These are phyloP conservation scores for Hortiboletus flavorubellus DNA, from an alignment of 768 basidiomycete genomes.

Conservation along the genomic window DNA sequence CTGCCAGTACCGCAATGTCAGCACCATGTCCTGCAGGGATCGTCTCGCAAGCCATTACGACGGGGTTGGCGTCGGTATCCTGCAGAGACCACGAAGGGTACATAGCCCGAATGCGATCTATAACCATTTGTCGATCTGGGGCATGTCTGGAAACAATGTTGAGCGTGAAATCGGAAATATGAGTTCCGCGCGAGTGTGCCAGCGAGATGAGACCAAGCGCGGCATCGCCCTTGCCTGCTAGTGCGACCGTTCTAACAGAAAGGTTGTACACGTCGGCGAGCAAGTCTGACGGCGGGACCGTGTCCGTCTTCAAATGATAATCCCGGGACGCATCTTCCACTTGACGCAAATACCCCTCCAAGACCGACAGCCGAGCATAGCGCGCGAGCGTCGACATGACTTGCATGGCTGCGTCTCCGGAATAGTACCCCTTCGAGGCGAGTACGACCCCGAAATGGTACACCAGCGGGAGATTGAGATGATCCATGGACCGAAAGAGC, in stretches of 20 bases:
- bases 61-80: neutral
- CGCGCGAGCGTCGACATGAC: conserved; percentile 42
- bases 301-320: conserved; percentile 5
- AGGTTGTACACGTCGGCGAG: conserved; percentile 30
- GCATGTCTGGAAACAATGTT: conserved; percentile 29
- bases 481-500: conserved; percentile 28
- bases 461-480: conserved; percentile 36
- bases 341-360: conserved; percentile 38
- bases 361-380: conserved; percentile 36
- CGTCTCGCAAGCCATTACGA: neutral
- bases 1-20: conserved; percentile 13
- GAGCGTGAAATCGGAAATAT: conserved; percentile 38
- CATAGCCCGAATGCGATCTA: conserved; percentile 7
- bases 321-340: conserved; percentile 18
- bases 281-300: conserved; percentile 2
- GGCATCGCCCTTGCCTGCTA: conserved; percentile 35
- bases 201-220: conserved; percentile 47
- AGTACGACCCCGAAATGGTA: conserved; percentile 41
- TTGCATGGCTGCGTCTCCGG: conserved; percentile 15
- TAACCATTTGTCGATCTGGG: conserved; percentile 1
- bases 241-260: conserved; percentile 41
- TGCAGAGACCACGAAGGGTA: conserved; percentile 15
- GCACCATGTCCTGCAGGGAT: neutral
- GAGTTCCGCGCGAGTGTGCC: conserved; percentile 26
- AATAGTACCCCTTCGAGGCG: conserved; percentile 46